Base-by-base conservation (phyloP, 768 basidiomycete genomes). In the Gelatoporia subvermispora region DNA sequence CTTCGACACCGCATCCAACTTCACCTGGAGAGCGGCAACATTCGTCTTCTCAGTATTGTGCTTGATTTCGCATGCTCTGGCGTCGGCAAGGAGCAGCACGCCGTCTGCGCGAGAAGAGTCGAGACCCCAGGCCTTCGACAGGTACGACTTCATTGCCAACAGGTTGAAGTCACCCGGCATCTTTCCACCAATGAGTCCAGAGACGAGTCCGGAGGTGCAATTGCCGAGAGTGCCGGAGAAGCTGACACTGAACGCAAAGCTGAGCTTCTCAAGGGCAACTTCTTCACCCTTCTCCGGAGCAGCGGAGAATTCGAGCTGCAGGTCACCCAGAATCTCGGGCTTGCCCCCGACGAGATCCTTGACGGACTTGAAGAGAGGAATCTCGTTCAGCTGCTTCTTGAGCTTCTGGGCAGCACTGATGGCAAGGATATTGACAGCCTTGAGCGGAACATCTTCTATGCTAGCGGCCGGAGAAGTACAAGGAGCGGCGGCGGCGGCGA, bases 101-200 rank as follows among this genome's bases (percentile, higher is more conserved):
- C 81, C 89, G 57, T 98, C 96, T 8, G 89, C 81, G 43, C 94
- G 93, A 15, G 78, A 77, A 3, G 95, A 72, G 22, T 95, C 96
- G n/a, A 98, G 72, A 41, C 96, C 96, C 93, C 94, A 98, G 22
- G 80, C 79, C 76, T 97, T 98, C 34, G 83, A 79, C 23, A 99
- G 77, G 65, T 99, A 78, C 0, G 79, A 70, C 69, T 96, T 94
- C 66, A 94, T 93, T 10, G 90, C 79, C 7, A 93, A 90, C 17
- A 86, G 74, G 58, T 96, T 96, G 81, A 99, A 99, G 31, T 95
- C 95, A 65, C 96, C 96, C 25, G 96, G 96, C 91, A 99, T 95
- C 72, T 99, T 99, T 41, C 84, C 84, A 49, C 93, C 91, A 43
- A 97, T 77, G 63, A 97, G 77, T 48, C 96, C 90, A 23, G 93